Conservation (phyloP, 805 yeast genomes). For the Hanseniaspora lachancei region DNA sequence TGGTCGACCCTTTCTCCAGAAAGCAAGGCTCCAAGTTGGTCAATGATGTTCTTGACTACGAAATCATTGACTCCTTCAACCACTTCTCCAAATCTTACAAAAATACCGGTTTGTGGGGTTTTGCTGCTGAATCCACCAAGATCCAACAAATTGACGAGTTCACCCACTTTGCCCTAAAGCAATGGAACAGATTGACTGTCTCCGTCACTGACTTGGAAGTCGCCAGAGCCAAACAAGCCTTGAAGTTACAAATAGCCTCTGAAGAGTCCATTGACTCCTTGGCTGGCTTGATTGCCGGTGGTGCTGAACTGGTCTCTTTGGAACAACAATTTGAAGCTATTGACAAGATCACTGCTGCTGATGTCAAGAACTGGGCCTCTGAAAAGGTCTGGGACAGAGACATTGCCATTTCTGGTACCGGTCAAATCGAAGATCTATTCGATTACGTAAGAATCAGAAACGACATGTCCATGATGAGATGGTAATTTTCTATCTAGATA, state of each 20-base stretch:
- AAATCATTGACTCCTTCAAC: slow-evolving; percentile 54
- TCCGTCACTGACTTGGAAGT: slow-evolving; percentile 67
- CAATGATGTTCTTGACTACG: slow-evolving; percentile 55
- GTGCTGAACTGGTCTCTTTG: slow-evolving; percentile 44
- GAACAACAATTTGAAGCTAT: slow-evolving; percentile 47
- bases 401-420: slow-evolving; percentile 69
- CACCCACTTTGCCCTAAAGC: slow-evolving; percentile 66
- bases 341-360: slow-evolving; percentile 48
- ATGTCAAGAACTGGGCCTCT: slow-evolving; percentile 62
- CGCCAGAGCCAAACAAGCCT: slow-evolving; percentile 59
- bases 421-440: slow-evolving; percentile 72
- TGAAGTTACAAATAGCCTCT: slow-evolving; percentile 50
- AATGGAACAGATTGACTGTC: slow-evolving; percentile 75
- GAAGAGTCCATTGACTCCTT: slow-evolving; percentile 39
- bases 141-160: slow-evolving; percentile 55
- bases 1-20: slow-evolving; percentile 42
- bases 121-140: slow-evolving; percentile 52
- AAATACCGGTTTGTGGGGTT: slow-evolving; percentile 78
- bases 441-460: slow-evolving; percentile 80
- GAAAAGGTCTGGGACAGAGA: slow-evolving; percentile 72
- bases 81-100: slow-evolving; percentile 65
- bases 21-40: slow-evolving; percentile 58
- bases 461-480: slow-evolving; percentile 82
- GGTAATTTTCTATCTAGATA: slow-evolving; percentile 29
- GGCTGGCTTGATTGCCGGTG: slow-evolving; percentile 30